Conservation (phyloP, 2,329 filamentous ascomycete genomes). For the Colletotrichum cuscutae region DNA sequence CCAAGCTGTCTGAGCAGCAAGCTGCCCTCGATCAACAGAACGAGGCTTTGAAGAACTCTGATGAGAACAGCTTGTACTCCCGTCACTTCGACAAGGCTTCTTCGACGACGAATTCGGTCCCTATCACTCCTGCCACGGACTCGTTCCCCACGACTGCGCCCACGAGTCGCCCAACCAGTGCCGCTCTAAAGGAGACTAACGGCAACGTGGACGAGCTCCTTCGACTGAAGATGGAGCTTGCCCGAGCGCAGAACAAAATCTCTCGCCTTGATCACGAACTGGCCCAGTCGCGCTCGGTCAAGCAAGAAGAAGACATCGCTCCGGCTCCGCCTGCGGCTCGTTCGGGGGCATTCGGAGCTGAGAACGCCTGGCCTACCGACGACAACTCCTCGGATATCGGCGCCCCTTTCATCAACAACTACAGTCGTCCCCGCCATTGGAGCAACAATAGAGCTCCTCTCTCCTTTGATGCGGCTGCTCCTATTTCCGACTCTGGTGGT, state of each 20-base stretch:
- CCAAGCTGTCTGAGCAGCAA: conserved; percentile 79
- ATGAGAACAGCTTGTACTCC: conserved; percentile 49
- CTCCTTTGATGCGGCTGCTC: conserved; percentile 45
- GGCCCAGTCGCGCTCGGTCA: conserved; percentile 69
- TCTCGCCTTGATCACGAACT: conserved; percentile 78
- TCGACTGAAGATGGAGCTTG: conserved; percentile 77
- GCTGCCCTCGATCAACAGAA: conserved; percentile 68
- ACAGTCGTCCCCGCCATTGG: conserved; percentile 68
- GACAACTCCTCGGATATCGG: conserved; percentile 67
- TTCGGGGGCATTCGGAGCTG: conserved; percentile 38
- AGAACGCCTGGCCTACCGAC: conserved; percentile 65
- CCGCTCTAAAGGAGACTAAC: conserved; percentile 54
- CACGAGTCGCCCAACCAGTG: conserved; percentile 64
- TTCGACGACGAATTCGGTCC: conserved; percentile 67
- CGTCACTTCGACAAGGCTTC: conserved; percentile 54
- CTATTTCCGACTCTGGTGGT: conserved; percentile 49
- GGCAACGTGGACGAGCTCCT: conserved; percentile 67
- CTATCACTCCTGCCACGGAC: conserved; percentile 71
- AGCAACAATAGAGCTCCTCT: conserved; percentile 53
- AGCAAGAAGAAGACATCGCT: conserved; percentile 56
- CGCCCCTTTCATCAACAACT: conserved; percentile 63
- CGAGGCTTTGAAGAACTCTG: conserved; percentile 57
- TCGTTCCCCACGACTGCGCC: conserved; percentile 59
- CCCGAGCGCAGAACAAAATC: conserved; percentile 76
- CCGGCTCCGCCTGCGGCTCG: conserved; percentile 2